Conservation (phyloP, 1,139 yeast genomes). For the Hyphopichia fennica region DNA sequence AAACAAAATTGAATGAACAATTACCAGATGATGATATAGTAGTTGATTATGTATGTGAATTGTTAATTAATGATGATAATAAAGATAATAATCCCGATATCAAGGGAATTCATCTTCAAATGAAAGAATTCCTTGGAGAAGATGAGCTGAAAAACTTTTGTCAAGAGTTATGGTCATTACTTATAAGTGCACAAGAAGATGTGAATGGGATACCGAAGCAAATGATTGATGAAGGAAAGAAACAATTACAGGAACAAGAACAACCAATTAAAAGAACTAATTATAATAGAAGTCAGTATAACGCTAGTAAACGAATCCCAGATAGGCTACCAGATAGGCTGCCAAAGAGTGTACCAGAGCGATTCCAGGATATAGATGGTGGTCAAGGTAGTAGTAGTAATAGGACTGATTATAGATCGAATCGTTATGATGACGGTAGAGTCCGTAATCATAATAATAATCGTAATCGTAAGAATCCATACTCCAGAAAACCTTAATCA, state of each 20-base stretch:
- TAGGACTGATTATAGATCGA: too few relatives aligned
- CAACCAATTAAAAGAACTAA: conserved; percentile 8
- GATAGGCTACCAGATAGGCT: too few relatives aligned
- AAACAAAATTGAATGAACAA: conserved; percentile 23
- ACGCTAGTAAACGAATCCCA: too few relatives aligned
- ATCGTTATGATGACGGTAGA: too few relatives aligned
- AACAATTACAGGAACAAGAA: neutral
- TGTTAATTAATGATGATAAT: conserved; percentile 21
- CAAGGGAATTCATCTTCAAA: conserved; percentile 33
- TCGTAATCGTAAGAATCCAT: too few relatives aligned
- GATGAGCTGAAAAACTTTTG: conserved; percentile 36
- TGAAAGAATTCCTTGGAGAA: conserved; percentile 40
- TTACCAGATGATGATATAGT: conserved; percentile 51
- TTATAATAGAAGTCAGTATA: conserved; percentile 21
- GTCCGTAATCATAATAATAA: too few relatives aligned
- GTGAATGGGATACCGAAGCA: conserved; percentile 40
- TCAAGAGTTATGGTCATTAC: conserved; percentile 37
- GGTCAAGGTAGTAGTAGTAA: too few relatives aligned
- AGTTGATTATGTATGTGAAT: conserved; percentile 39
- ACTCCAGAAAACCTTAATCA: too few relatives aligned
- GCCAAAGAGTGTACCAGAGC: too few relatives aligned
- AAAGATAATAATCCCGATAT: conserved; percentile 37
- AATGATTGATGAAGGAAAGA: conserved; percentile 16
- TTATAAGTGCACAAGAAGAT: conserved; percentile 41
- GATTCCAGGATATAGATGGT: too few relatives aligned